Percentiles rank a stretch among this genome's conserved stretches.
phyloP scores from a whole-genome alignment of 2,329 filamentous ascomycete species.

The Atkinsonella texensis region DNA sequence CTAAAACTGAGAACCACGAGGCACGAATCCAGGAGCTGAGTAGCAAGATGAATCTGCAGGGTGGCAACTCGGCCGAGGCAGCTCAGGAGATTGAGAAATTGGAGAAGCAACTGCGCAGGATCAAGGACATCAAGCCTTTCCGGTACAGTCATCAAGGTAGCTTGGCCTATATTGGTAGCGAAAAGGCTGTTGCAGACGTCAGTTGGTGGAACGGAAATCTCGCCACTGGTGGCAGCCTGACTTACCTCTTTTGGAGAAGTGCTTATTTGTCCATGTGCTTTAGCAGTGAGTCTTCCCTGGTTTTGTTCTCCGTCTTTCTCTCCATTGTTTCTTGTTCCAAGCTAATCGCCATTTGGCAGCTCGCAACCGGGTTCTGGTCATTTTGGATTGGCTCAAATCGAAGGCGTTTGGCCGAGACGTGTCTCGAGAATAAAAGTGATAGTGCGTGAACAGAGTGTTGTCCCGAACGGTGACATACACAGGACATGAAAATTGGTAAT shows the following conservation, averaged over 20 bases:
- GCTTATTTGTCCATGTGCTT: conserved; percentile 99
- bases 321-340: background rate
- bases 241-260: conserved; percentile 96
- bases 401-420: conserved; percentile 95
- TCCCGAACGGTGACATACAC: background rate
- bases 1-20: conserved; percentile 81
- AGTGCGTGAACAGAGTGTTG: background rate
- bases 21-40: conserved; percentile 58
- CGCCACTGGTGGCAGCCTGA: conserved; percentile 83
- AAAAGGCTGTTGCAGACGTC: conserved; percentile 95
- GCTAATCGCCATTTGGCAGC: conserved; percentile 35
- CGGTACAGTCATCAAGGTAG: conserved; percentile 97
- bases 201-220: conserved; percentile 96
- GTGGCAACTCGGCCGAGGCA: conserved; percentile 54
- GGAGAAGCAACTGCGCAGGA: conserved; percentile 75
- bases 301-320: background rate
- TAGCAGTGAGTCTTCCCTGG: conserved; percentile 63
- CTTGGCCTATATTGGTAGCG: conserved; percentile 93
- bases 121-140: conserved; percentile 95
- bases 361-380: conserved; percentile 85
- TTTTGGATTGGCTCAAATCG: conserved; percentile 93
- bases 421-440: conserved; percentile 54
- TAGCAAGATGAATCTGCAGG: conserved; percentile 46
- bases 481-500: background rate
- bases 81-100: conserved; percentile 68